A percentile compares a stretch with the other conserved stretches of the same genome.
Evolutionary conservation across 352 stramenopile genomes (phyloP).

Genomic region (Phytophthora pinifolia): DNA sequence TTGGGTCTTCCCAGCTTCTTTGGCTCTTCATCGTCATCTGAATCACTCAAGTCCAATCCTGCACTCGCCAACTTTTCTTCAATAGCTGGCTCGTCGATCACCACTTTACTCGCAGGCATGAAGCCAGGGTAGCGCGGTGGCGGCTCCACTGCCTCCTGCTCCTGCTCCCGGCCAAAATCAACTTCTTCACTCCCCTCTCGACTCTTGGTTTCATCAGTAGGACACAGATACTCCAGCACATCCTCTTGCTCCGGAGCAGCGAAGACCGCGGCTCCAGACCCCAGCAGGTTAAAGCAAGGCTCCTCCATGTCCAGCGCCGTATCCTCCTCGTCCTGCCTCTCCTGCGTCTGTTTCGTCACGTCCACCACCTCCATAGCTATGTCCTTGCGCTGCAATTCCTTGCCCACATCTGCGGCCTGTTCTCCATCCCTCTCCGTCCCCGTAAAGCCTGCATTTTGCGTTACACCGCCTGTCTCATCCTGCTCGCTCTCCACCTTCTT

Average conservation of each 20-base stretch:
- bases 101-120: slow-evolving; percentile 29
- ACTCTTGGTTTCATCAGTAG: slow-evolving; percentile 11
- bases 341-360: slow-evolving; percentile 1
- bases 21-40: slow-evolving; percentile 33
- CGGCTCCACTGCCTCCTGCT: slow-evolving; percentile 4
- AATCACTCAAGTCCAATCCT: slow-evolving; percentile 55
- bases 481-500: slow-evolving; percentile 8
- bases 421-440: neutral
- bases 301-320: slow-evolving; percentile 32
- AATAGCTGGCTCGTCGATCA: slow-evolving; percentile 24
- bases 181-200: slow-evolving; percentile 5
- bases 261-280: slow-evolving; percentile 29
- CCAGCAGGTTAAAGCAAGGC: slow-evolving; percentile 53
- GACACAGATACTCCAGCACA: neutral
- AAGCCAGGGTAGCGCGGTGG: slow-evolving; percentile 16
- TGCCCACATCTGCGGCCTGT: neutral
- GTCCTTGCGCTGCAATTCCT: neutral
- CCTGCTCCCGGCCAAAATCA: neutral
- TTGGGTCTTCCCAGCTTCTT: slow-evolving; percentile 12
- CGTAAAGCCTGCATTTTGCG: slow-evolving; percentile 3
- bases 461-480: slow-evolving; percentile 5
- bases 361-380: slow-evolving; percentile 6
- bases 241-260: neutral
- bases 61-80: slow-evolving; percentile 48
- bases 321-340: slow-evolving; percentile 22